Evolutionary conservation across 2,329 filamentous ascomycete species (phyloP).

Genomic region (Fusarium nisikadoi): DNA sequence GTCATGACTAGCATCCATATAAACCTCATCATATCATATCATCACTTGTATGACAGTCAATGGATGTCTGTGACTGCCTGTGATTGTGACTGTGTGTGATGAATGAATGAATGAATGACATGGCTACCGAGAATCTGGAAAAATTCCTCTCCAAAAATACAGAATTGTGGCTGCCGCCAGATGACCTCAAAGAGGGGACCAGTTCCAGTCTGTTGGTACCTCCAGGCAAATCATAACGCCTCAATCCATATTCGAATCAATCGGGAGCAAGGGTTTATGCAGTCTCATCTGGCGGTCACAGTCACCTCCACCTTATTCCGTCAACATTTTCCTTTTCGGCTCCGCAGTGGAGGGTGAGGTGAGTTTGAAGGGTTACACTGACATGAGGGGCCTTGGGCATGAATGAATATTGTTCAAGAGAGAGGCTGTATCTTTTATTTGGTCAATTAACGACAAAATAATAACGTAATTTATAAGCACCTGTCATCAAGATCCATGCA

Average conservation of each 20-base stretch:
- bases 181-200: neutral
- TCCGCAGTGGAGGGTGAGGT: neutral
- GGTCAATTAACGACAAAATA: neutral
- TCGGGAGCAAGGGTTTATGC: slow-evolving; percentile 11
- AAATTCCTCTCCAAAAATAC: neutral
- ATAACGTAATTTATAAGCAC: accelerated
- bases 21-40: neutral
- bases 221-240: slow-evolving; percentile 12
- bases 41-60: neutral
- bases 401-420: neutral
- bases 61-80: neutral
- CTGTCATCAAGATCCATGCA: neutral
- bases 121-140: slow-evolving; percentile 6
- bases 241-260: neutral
- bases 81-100: neutral
- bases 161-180: slow-evolving; percentile 18
- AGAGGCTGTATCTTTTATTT: neutral
- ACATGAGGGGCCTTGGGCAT: neutral
- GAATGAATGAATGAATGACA: neutral
- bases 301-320: neutral
- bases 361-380: neutral
- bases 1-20: neutral
- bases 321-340: neutral
- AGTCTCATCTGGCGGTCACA: slow-evolving; percentile 4
- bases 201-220: slow-evolving; percentile 26